phyloP scores from a whole-genome alignment of 2,329 filamentous ascomycete genomes.

The Cephalotrichum gorgonifer region DNA sequence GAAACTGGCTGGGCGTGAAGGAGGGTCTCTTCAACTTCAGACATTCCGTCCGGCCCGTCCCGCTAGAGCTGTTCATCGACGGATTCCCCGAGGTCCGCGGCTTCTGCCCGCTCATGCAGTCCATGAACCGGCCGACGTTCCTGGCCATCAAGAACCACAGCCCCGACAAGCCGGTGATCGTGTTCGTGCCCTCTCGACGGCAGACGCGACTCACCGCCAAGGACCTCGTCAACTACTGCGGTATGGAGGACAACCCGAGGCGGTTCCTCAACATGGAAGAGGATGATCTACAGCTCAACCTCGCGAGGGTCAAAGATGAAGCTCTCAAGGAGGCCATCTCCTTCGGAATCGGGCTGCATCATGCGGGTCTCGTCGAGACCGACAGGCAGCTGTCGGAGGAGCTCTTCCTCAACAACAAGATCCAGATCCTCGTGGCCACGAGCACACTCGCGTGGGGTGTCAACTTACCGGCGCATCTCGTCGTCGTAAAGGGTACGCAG shows the following conservation, averaged over 20 bases:
- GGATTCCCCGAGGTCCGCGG: constrained; percentile 91
- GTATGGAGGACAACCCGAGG: constrained; percentile 95
- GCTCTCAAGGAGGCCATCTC: constrained; percentile 87
- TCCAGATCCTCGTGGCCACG: constrained; percentile 91
- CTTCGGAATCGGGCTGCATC: constrained; percentile 94
- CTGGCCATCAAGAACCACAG: constrained; percentile 94
- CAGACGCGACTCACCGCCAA: constrained; percentile 93
- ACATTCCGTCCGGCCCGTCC: constrained; percentile 92
- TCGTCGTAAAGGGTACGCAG: constrained; percentile 96
- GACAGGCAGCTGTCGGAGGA: constrained; percentile 89
- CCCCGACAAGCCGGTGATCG: constrained; percentile 92
- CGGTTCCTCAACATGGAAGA: constrained; percentile 91
- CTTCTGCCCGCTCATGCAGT: constrained; percentile 97
- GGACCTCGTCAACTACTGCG: constrained; percentile 93
- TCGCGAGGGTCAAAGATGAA: constrained; percentile 86
- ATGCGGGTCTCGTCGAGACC: constrained; percentile 91
- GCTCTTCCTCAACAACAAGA: constrained; percentile 94
- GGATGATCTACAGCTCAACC: constrained; percentile 80
- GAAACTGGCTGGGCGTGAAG: constrained; percentile 94
- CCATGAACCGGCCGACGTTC: constrained; percentile 96
- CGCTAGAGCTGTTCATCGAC: constrained; percentile 92
- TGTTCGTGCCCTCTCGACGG: constrained; percentile 90
- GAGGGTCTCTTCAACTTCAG: constrained; percentile 94
- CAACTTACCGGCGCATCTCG: constrained; percentile 90
- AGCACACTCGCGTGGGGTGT: constrained; percentile 97